phyloP scores from a whole-genome alignment of 176 grass and related monocot species.

The Carex littledalei region DNA sequence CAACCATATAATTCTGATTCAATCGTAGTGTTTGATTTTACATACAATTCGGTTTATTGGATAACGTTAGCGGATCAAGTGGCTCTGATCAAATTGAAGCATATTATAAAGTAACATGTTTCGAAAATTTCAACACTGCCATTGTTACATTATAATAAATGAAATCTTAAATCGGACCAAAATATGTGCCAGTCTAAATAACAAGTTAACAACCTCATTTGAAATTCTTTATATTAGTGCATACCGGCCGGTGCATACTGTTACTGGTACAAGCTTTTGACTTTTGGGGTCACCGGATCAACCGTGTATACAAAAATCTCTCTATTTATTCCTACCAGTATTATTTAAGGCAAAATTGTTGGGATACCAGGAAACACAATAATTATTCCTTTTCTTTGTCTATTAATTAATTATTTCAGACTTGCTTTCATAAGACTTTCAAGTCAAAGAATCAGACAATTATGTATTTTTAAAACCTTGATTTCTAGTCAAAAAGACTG shows the following conservation, averaged over 20 bases:
- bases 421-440: background rate
- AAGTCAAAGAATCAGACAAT: no score
- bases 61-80: background rate
- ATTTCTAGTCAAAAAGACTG: background rate
- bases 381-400: background rate
- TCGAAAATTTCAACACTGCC: background rate
- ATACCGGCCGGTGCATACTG: background rate
- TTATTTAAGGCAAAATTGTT: background rate
- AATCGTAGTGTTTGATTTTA: background rate
- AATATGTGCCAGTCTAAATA: background rate
- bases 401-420: background rate
- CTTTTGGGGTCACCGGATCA: background rate
- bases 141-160: background rate
- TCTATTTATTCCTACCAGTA: background rate
- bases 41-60: background rate
- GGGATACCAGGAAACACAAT: background rate
- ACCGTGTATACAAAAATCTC: background rate
- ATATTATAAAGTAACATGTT: background rate
- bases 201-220: background rate
- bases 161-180: background rate
- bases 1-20: background rate
- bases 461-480: background rate
- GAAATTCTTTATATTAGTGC: background rate
- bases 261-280: background rate
- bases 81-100: background rate